phyloP scores from a whole-genome alignment of 345 rosid genomes.

The Melaleuca alternifolia region DNA sequence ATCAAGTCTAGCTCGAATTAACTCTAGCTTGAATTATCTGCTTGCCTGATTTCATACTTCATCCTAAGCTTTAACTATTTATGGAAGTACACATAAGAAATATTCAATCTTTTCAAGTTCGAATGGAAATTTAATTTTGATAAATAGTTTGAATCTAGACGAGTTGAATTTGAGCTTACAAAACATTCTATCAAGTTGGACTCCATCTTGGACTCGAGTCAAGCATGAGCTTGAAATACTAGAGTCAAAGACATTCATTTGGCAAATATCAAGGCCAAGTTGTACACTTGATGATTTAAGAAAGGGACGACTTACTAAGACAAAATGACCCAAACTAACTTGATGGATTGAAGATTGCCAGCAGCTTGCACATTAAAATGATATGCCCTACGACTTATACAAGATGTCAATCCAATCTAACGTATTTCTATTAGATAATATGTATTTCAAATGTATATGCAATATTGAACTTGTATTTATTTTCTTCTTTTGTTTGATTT shows the following conservation, averaged over 20 bases:
- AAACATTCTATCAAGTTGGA: not conserved
- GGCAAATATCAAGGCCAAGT: accelerated
- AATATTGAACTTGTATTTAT: not conserved
- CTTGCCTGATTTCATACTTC: not conserved
- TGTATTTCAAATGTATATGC: not conserved
- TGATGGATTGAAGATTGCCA: not conserved
- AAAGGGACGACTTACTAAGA: not conserved
- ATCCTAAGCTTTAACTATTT: not conserved
- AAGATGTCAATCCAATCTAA: not conserved
- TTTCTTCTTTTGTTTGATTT: not conserved
- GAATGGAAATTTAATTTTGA: accelerated
- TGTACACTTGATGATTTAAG: not conserved
- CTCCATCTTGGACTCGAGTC: not conserved
- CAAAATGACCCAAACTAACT: not conserved
- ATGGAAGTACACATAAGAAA: not conserved
- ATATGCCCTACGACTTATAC: not conserved
- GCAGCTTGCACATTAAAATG: not conserved
- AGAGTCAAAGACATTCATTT: not conserved
- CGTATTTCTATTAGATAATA: not conserved
- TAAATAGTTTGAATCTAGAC: accelerated
- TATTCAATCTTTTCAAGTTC: not conserved
- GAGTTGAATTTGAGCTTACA: not conserved
- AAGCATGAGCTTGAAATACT: not conserved
- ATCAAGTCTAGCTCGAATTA: not conserved
- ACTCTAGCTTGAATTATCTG: not conserved